Evolutionary conservation across 2,329 filamentous ascomycete species (phyloP).

Genomic region (Helotiales sp.): DNA sequence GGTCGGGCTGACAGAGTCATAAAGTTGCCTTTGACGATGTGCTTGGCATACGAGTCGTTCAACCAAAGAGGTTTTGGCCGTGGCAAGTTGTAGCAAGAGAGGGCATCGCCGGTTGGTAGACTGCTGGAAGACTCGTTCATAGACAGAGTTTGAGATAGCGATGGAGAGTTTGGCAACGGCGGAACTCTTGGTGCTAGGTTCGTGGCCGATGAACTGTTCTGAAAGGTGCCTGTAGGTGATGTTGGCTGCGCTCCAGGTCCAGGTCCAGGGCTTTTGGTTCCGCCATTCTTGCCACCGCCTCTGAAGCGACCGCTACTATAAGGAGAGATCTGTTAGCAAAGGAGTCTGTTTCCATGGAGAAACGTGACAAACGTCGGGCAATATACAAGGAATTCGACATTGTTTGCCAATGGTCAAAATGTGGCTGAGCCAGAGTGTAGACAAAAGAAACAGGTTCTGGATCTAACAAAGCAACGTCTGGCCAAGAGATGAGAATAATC

Average conservation of each 20-base stretch:
- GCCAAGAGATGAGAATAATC: not conserved
- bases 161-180: constrained; percentile 66
- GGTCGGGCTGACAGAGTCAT: constrained; percentile 93
- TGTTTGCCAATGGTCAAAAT: not conserved
- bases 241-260: constrained; percentile 54
- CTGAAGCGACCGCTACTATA: constrained; percentile 63
- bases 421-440: not conserved
- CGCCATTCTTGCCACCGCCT: constrained; percentile 57
- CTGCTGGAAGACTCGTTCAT: constrained; percentile 60
- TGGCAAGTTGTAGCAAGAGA: constrained; percentile 67
- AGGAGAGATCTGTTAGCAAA: constrained; percentile 36
- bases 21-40: constrained; percentile 97
- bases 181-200: constrained; percentile 63
- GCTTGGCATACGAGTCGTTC: constrained; percentile 74
- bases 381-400: not conserved
- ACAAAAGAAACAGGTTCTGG: not conserved
- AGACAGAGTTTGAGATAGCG: constrained; percentile 69
- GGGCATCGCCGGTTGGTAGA: constrained; percentile 50
- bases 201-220: constrained; percentile 56
- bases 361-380: not conserved
- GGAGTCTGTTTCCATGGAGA: not conserved
- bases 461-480: not conserved
- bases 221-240: constrained; percentile 51
- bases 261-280: constrained; percentile 57
- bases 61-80: constrained; percentile 75